Base-by-base conservation (phyloP, 1,284 basidiomycete species). In the Ustilago cynodontis region DNA sequence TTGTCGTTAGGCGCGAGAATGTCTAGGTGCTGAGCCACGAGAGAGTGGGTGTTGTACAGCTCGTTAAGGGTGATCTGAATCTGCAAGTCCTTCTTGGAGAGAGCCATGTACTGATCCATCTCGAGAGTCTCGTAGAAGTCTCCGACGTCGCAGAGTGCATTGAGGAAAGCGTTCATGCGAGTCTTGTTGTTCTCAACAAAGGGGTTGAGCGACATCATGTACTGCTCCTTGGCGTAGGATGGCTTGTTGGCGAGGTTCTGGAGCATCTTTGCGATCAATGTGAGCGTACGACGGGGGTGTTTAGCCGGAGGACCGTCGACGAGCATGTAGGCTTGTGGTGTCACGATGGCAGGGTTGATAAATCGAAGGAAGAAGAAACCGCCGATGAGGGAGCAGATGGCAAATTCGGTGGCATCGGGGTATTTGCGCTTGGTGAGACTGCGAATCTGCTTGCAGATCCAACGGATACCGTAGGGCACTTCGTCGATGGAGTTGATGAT, bases 31-130 rank as follows among this genome's bases (percentile, higher is more conserved):
- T 98, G 95, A 63, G 93, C 88, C 72, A 99, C 92, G 83, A 98
- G 89, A 35, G 94, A 93, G 86, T 99, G 96, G 3, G 95, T 98
- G 87, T 97, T 97, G 88, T 98, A 98, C 88, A 99, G 86, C 89
- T 99, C 97, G 86, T 99, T 99, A 86, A 99, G 88, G n/a, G 97
- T 98, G 86, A 99, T 99, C 87, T 94, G 93, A 87, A 99, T 98
- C 88, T 93, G 91, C 71, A 98, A 89, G 86, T 99, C 96, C 88
- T 98, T 98, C 90, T 99, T 99, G 66, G 95, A 98, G 67, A 99
- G 88, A 14, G 97, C 96, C 95, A 99, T 98, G 87, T 99, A 99
- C 89, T 99, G 97, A 87, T 99, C 96, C 92, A 98, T 95, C 93
- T 99, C 97, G 63, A 99, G 90, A 11, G 96, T 95, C 80, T 99